These are phyloP conservation scores for Pyrenula massariospora DNA, from an alignment of 495 filamentous ascomycete species.

Conservation along the genomic window DNA sequence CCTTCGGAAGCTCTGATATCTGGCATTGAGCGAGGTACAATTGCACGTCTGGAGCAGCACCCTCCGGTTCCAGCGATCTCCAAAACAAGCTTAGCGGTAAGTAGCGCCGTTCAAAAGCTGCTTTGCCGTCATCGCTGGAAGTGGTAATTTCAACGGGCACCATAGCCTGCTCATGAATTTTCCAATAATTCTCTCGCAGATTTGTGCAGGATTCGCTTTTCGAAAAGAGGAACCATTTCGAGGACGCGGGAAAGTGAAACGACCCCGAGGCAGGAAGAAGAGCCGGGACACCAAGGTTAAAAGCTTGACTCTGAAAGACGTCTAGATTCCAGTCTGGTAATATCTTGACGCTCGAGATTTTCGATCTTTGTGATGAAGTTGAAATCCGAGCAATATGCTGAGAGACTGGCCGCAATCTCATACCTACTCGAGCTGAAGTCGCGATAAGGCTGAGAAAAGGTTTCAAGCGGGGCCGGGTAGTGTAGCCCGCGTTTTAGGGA, in stretches of 20 bases:
- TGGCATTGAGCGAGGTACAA: constrained; percentile 82
- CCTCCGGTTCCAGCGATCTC: background rate
- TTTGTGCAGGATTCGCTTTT: background rate
- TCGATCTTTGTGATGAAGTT: background rate
- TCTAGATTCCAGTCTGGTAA: background rate
- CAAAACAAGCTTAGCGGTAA: background rate
- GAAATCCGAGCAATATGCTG: background rate
- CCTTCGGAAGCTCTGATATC: constrained; percentile 49
- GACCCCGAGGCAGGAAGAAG: background rate
- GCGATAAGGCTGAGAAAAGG: background rate
- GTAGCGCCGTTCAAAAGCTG: background rate
- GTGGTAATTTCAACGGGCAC: background rate
- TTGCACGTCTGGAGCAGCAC: background rate
- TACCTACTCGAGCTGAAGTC: background rate
- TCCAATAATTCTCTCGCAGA: background rate
- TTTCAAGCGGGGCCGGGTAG: background rate
- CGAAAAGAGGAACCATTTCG: background rate
- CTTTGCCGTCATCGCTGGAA: background rate
- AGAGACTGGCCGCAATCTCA: background rate
- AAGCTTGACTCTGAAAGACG: background rate
- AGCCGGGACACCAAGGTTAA: background rate
- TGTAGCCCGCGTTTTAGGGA: too few species aligned
- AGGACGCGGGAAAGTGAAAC: background rate
- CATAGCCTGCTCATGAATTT: background rate
- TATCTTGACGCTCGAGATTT: background rate